A percentile compares a stretch with the other conserved stretches of the same genome.
phyloP scores from a whole-genome alignment of 208 protist species.

The Crithidia brevicula region DNA sequence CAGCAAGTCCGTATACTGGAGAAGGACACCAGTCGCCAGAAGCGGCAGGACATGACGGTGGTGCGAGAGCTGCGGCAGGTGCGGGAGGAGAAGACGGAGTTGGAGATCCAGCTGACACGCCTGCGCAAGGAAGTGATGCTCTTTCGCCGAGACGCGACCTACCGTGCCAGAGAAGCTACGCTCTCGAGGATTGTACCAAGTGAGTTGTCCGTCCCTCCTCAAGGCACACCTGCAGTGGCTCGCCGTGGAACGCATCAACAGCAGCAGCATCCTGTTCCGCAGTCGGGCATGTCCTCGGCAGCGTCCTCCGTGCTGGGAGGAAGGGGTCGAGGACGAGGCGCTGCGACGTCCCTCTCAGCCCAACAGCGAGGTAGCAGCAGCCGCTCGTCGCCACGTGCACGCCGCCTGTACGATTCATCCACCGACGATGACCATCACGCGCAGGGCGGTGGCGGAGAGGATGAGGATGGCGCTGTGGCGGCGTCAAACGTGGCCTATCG shows the following conservation, averaged over 20 bases:
- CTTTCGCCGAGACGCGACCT: constrained; percentile 30
- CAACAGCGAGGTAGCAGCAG: neutral
- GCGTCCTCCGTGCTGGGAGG: neutral
- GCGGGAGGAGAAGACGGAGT: constrained; percentile 19
- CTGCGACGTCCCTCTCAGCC: neutral
- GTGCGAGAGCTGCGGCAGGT: constrained; percentile 24
- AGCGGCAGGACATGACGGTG: constrained; percentile 24
- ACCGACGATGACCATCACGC: neutral
- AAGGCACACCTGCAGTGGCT: neutral
- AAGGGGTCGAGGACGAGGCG: neutral
- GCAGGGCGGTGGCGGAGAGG: neutral
- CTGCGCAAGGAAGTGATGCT: constrained; percentile 30
- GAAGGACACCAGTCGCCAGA: constrained; percentile 33
- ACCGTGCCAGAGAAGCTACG: constrained; percentile 26
- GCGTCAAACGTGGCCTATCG: neutral
- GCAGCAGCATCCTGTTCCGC: neutral
- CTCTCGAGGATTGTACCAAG: constrained; percentile 28
- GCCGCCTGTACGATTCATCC: constrained; percentile 8
- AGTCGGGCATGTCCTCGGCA: neutral
- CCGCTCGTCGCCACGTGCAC: constrained; percentile 5
- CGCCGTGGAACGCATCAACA: neutral
- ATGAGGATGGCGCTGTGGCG: neutral
- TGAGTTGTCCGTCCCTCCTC: neutral
- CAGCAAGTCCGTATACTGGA: constrained; percentile 50
- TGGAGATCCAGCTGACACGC: constrained; percentile 10